phyloP scores from a whole-genome alignment of 371 early-diverging fungal genomes.

The Rhizopus microsporus region DNA sequence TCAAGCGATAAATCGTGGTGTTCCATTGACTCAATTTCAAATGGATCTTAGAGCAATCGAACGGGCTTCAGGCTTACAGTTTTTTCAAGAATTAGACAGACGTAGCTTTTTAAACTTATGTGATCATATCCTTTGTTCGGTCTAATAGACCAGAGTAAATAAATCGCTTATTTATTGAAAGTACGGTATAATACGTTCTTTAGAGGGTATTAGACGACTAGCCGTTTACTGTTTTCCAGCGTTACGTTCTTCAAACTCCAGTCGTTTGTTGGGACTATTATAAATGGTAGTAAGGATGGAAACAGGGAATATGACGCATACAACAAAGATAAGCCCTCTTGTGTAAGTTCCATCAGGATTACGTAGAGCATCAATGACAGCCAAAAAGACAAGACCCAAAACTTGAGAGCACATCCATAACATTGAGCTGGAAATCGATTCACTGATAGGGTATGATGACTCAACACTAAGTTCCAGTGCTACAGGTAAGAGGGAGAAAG shows the following conservation, averaged over 20 bases:
- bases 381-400: constrained; percentile 35
- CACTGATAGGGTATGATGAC: constrained; percentile 46
- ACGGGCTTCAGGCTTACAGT: constrained; percentile 70
- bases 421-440: constrained; percentile 44
- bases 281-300: constrained; percentile 28
- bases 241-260: constrained; percentile 34
- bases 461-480: constrained; percentile 49
- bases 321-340: constrained; percentile 35
- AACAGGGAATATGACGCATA: constrained; percentile 36
- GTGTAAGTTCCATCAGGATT: constrained; percentile 33
- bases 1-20: constrained; percentile 56
- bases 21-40: constrained; percentile 64
- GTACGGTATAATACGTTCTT: not conserved
- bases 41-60: constrained; percentile 73
- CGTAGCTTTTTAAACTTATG: constrained; percentile 43
- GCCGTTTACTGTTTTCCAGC: constrained; percentile 1
- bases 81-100: constrained; percentile 66
- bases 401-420: constrained; percentile 47
- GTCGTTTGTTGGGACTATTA: constrained; percentile 41
- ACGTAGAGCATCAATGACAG: constrained; percentile 41
- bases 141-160: constrained; percentile 4
- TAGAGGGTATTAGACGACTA: not conserved
- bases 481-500: constrained; percentile 45
- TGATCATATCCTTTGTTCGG: constrained; percentile 9
- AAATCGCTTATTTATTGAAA: not conserved